Percentiles rank a stretch among this genome's conserved stretches.
Evolutionary conservation across 2,329 filamentous ascomycete genomes (phyloP).

Genomic region (Epichloe amarillans): DNA sequence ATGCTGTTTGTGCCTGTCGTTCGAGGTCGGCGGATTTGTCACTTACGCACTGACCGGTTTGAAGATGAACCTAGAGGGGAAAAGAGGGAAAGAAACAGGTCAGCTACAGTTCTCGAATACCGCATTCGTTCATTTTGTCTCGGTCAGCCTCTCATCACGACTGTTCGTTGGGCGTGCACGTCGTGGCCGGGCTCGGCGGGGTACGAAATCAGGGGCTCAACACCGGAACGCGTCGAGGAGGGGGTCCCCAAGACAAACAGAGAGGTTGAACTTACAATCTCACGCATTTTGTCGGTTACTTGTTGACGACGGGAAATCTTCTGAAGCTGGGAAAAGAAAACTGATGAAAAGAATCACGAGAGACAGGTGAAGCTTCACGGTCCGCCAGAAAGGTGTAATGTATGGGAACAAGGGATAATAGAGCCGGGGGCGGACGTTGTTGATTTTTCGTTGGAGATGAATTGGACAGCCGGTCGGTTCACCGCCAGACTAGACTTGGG

Average conservation of each 20-base stretch:
- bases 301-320: constrained; percentile 11
- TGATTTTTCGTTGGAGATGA: constrained; percentile 16
- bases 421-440: constrained; percentile 11
- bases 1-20: constrained; percentile 1
- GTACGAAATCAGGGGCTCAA: constrained; percentile 23
- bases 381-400: constrained; percentile 13
- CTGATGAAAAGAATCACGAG: constrained; percentile 13
- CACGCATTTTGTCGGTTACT: constrained; percentile 44
- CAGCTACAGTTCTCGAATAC: constrained; percentile 28
- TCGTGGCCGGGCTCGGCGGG: constrained; percentile 16
- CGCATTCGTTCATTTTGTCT: not conserved
- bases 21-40: not conserved
- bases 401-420: constrained; percentile 12
- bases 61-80: constrained; percentile 85
- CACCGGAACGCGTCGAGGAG: constrained; percentile 27
- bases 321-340: constrained; percentile 7
- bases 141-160: not conserved
- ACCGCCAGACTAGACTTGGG: constrained; percentile 11
- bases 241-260: constrained; percentile 7
- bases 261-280: constrained; percentile 45
- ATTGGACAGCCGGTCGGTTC: constrained; percentile 14
- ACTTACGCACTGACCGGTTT: constrained; percentile 97
- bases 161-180: not conserved
- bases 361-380: constrained; percentile 23
- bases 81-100: constrained; percentile 40